These are phyloP conservation scores for Meira nashicola DNA, from an alignment of 1,284 basidiomycete genomes.

Conservation along the genomic window DNA sequence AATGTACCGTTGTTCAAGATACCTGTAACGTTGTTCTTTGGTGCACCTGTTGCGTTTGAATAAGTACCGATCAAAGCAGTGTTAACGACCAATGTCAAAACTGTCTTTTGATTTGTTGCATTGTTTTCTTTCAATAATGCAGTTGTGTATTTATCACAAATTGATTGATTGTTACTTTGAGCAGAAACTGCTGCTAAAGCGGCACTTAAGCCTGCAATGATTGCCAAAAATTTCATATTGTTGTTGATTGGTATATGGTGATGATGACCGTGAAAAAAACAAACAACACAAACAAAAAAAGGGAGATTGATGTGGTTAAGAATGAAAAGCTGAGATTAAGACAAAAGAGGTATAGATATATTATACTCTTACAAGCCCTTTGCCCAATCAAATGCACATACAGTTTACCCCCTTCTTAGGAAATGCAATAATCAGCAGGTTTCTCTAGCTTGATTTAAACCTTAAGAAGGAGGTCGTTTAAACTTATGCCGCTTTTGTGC, in stretches of 20 bases:
- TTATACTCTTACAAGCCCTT: no score
- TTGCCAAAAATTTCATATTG: constrained; percentile 14
- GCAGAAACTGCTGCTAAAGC: constrained; percentile 1
- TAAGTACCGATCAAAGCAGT: constrained; percentile 26
- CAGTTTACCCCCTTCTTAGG: no score
- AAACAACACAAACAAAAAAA: neutral
- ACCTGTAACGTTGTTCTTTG: constrained; percentile 12
- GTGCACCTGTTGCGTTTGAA: constrained; percentile 9
- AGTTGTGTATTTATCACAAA: constrained; percentile 27
- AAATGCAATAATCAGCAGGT: no score
- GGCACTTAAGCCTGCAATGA: constrained; percentile 2
- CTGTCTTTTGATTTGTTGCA: constrained; percentile 17
- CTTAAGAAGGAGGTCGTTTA: no score
- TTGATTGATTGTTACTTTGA: neutral
- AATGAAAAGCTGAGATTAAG: neutral
- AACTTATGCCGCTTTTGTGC: no score
- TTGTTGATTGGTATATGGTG: constrained; percentile 8
- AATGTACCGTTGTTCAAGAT: constrained; percentile 17
- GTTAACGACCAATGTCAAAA: constrained; percentile 25
- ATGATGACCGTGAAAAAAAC: neutral
- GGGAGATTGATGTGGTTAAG: neutral
- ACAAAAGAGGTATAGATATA: no score
- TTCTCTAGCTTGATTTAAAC: no score
- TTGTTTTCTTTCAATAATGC: constrained; percentile 20
- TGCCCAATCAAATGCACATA: no score